Base-by-base conservation (phyloP, 1,284 basidiomycete genomes). In the Takashimella tepidaria region DNA sequence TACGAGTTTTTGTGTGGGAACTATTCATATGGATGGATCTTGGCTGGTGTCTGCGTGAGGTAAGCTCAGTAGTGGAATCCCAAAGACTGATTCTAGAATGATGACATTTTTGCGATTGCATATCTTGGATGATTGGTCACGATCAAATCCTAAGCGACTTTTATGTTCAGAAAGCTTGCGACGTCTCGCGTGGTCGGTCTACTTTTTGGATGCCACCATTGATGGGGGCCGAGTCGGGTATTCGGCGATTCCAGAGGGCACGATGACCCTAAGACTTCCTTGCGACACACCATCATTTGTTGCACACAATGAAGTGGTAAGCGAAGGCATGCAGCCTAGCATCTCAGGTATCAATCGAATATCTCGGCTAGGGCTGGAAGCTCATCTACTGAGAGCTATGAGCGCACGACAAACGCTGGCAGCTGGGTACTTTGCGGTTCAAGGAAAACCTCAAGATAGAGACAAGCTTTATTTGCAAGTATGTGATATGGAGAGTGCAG, bases 101-200 rank as follows among this genome's bases (percentile, higher is more conserved):
- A 59, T 59, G 58, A 57, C 58, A 10, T 59, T 59, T 37, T 27
- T 59, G 5, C 51, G 58, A 1, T 44, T 59, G n/a, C 45, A 56
- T 19, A 51, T 54, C 21, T 49, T 59, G 3, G 55, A 59, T 41
- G 55, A 59, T 25, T 54, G 31, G 31, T 37, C 31, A 37, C 31
- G 31, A 16, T 37, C 31, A 37, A 16, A 8, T 37, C 31, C 31
- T 37, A 37, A 37, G 26, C 61, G 59, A 1, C 41, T 63, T 27
- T 49, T 63, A 11, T 37, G 53, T 20, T 21, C 22, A 11, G 61
- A 60, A 41, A 55, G 53, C 16, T 52, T 63, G 13, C 55, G 61
- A 10, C 50, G 61, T 16, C 55, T 60, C 3, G 61, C 61, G 3
- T 63, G 61, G 61, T 49, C 59, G 1, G 61, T 63, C 2, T 63